These are phyloP conservation scores for Exophiala mesophila DNA, from an alignment of 2,329 filamentous ascomycete genomes.

Conservation along the genomic window DNA sequence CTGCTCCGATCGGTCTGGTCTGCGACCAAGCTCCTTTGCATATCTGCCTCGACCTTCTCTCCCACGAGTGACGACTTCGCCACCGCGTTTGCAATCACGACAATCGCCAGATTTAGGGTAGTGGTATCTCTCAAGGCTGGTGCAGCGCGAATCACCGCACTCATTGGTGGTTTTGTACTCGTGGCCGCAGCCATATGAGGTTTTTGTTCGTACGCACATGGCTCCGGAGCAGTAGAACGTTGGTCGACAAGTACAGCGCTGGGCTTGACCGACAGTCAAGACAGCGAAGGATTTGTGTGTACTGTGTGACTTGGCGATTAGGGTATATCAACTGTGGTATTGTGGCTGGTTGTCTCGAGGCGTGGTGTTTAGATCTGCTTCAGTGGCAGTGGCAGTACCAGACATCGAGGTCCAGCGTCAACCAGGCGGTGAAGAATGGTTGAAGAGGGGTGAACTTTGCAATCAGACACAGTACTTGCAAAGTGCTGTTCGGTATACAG, in stretches of 20 bases:
- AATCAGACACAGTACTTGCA: no score
- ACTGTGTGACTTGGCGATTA: no score
- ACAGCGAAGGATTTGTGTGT: no score
- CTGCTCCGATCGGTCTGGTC: conserved; percentile 1
- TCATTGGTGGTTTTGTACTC: conserved; percentile 21
- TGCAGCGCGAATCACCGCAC: conserved; percentile 19
- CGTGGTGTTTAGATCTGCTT: conserved; percentile 9
- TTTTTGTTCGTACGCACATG: conserved; percentile 27
- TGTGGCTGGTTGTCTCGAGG: no score
- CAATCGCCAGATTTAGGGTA: conserved; percentile 22
- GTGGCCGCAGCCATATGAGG: conserved; percentile 26
- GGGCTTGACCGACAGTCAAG: conserved; percentile 6
- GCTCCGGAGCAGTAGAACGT: conserved; percentile 1
- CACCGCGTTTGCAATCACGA: conserved; percentile 22
- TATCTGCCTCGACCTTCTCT: conserved; percentile 25
- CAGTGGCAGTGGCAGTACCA: conserved; percentile 9
- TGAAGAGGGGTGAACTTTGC: no score
- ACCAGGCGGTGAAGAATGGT: conserved; percentile 18
- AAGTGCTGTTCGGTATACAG: no score
- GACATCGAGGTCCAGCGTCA: conserved; percentile 10
- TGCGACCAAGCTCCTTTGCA: conserved; percentile 16
- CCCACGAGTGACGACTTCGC: conserved; percentile 20
- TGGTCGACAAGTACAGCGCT: conserved; percentile 3
- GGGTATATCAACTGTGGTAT: no score
- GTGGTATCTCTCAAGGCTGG: conserved; percentile 20